Evolutionary conservation across 352 stramenopile species (phyloP).

Genomic region (Pythium coloratum): DNA sequence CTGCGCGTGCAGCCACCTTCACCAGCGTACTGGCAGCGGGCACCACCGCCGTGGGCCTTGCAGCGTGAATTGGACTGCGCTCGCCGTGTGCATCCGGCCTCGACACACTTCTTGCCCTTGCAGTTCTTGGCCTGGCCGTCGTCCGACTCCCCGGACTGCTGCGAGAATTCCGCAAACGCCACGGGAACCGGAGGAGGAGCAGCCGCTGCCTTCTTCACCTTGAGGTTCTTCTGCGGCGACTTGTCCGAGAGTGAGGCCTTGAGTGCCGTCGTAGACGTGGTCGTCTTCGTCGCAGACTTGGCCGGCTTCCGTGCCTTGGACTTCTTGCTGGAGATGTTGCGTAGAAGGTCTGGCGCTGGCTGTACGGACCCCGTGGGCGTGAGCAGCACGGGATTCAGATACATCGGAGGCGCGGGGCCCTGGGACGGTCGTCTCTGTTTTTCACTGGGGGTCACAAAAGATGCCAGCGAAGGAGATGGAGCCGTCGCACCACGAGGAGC

Average conservation of each 20-base stretch:
- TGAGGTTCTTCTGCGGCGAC: background rate
- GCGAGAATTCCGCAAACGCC: slow-evolving; percentile 2
- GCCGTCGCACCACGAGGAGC: slow-evolving; percentile 17
- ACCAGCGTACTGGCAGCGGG: slow-evolving; percentile 64
- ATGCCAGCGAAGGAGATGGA: background rate
- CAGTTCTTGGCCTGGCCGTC: slow-evolving; percentile 22
- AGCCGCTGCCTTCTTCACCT: background rate
- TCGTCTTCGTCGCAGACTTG: background rate
- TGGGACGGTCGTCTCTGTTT: slow-evolving; percentile 14
- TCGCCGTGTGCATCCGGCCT: slow-evolving; percentile 52
- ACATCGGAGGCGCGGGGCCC: slow-evolving; percentile 11
- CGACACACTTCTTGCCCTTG: slow-evolving; percentile 82
- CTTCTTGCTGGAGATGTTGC: slow-evolving; percentile 29
- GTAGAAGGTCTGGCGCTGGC: slow-evolving; percentile 12
- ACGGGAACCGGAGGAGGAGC: background rate
- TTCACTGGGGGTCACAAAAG: background rate
- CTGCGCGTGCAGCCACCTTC: slow-evolving; percentile 65
- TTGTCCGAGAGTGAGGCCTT: background rate
- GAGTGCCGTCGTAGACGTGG: background rate
- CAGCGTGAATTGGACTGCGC: slow-evolving; percentile 84
- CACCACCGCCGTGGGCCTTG: slow-evolving; percentile 76
- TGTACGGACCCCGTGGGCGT: slow-evolving; percentile 16
- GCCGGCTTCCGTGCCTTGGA: slow-evolving; percentile 21
- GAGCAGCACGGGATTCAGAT: slow-evolving; percentile 12
- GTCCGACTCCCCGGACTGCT: slow-evolving; percentile 23